A percentile compares a stretch with the other conserved stretches of the same genome.
Conservation (phyloP, 371 early-diverging fungal genomes). For the Smittium mucronatum region DNA sequence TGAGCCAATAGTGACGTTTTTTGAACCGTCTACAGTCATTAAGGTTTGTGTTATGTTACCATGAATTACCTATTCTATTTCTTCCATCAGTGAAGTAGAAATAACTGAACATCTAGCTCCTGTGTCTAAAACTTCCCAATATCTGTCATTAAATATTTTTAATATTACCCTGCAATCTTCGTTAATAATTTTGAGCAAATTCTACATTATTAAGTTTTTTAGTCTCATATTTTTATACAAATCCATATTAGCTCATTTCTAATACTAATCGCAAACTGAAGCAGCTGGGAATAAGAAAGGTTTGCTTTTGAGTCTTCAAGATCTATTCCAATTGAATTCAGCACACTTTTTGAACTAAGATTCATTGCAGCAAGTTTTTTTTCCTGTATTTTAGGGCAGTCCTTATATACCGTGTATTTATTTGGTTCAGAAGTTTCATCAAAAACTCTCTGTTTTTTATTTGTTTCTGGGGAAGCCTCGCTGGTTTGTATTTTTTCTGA, state of each 20-base stretch:
- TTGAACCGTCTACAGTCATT: constrained; percentile 2
- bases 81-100: neutral
- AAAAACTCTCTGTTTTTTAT: neutral
- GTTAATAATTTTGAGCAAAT: neutral
- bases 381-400: neutral
- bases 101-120: constrained; percentile 6
- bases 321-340: neutral
- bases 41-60: neutral
- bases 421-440: neutral
- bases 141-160: neutral
- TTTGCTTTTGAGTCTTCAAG: neutral
- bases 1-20: neutral
- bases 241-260: neutral
- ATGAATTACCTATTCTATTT: neutral
- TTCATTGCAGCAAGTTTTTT: neutral
- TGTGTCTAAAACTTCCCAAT: constrained; percentile 7
- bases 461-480: neutral
- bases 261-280: neutral
- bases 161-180: neutral
- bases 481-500: neutral
- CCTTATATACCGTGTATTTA: neutral
- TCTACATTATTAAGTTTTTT: constrained; percentile 3
- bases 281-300: constrained; percentile 6
- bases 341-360: neutral
- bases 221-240: constrained; percentile 1